Evolutionary conservation across 192 early-diverging fungal species (phyloP).

Genomic region (Coemansia sp.): DNA sequence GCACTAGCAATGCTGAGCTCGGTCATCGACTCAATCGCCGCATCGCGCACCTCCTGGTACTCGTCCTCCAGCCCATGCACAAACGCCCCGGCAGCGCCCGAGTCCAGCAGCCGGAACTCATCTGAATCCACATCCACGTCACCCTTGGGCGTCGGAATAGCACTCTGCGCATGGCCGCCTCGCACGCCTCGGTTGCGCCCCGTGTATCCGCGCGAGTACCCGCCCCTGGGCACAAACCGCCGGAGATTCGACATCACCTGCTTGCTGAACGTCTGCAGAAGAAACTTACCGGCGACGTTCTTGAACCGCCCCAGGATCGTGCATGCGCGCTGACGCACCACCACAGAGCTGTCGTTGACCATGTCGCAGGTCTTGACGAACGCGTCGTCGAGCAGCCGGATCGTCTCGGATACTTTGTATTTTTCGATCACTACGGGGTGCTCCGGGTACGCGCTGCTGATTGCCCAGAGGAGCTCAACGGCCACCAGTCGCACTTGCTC

Average conservation of each 20-base stretch:
- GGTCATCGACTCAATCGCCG: constrained; percentile 82
- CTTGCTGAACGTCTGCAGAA: constrained; percentile 76
- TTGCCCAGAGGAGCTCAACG: constrained; percentile 63
- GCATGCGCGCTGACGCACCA: constrained; percentile 72
- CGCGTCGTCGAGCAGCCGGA: constrained; percentile 66
- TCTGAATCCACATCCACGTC: constrained; percentile 68
- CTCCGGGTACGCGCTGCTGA: constrained; percentile 55
- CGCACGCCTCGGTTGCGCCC: constrained; percentile 20
- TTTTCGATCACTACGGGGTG: constrained; percentile 42
- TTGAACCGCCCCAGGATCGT: constrained; percentile 63
- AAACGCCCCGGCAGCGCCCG: constrained; percentile 89
- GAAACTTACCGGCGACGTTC: constrained; percentile 56
- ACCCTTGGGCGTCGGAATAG: constrained; percentile 63
- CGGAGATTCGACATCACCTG: constrained; percentile 71
- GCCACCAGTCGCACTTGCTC: constrained; percentile 72
- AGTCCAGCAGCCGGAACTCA: constrained; percentile 69
- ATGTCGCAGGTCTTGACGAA: constrained; percentile 82
- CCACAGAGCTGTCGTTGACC: constrained; percentile 70
- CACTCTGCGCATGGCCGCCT: constrained; percentile 11
- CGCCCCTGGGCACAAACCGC: constrained; percentile 23
- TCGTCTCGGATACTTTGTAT: constrained; percentile 16
- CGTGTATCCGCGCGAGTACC: constrained; percentile 15
- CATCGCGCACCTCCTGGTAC: constrained; percentile 80
- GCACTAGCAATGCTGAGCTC: constrained; percentile 69
- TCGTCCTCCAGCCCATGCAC: constrained; percentile 96